Percentiles rank a stretch among this genome's conserved stretches.
Evolutionary conservation across 1,284 basidiomycete species (phyloP).

Genomic region (Meira nashicola): DNA sequence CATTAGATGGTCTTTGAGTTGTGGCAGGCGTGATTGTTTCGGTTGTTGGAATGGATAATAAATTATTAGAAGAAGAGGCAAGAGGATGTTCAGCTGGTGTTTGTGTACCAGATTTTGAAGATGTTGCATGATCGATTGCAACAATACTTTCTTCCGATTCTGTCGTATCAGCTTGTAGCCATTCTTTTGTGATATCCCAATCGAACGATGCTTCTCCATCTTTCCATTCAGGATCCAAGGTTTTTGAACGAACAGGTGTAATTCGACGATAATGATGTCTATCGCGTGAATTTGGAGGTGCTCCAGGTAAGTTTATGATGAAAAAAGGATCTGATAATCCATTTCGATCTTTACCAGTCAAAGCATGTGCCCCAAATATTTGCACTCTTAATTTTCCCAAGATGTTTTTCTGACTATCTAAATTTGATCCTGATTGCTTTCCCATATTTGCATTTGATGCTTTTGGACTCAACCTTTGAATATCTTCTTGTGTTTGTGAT

Average conservation of each 20-base stretch:
- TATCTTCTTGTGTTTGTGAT: no score
- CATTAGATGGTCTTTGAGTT: slow-evolving; percentile 4
- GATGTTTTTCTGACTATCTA: background rate
- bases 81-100: background rate
- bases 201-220: slow-evolving; percentile 36
- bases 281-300: slow-evolving; percentile 11
- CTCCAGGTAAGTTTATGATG: slow-evolving; percentile 40
- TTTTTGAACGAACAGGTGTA: slow-evolving; percentile 75
- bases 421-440: no score
- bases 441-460: no score
- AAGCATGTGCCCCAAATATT: slow-evolving; percentile 54
- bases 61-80: background rate
- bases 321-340: slow-evolving; percentile 53
- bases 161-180: slow-evolving; percentile 10
- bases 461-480: no score
- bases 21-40: background rate
- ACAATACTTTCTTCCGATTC: no score
- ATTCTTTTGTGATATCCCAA: slow-evolving; percentile 31
- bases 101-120: background rate
- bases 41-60: background rate
- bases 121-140: background rate
- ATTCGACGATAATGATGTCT: slow-evolving; percentile 61
- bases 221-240: slow-evolving; percentile 69
- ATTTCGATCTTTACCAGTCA: slow-evolving; percentile 57
- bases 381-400: slow-evolving; percentile 29